phyloP scores from a whole-genome alignment of 768 basidiomycete genomes.

The Coprinopsis strossmayeri region DNA sequence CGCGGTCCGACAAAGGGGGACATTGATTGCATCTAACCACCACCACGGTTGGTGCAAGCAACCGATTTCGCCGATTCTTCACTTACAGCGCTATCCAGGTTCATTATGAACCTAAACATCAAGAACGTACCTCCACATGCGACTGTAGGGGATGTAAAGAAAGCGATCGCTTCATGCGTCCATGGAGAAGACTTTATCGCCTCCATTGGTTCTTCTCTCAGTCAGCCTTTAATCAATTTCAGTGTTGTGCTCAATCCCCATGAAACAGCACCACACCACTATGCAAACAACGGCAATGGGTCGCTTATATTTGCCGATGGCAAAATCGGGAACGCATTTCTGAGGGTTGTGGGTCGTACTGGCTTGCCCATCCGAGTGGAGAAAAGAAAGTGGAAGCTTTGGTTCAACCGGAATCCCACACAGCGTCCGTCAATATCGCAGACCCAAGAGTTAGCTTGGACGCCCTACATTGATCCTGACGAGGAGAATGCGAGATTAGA shows the following conservation, averaged over 20 bases:
- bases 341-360: not conserved
- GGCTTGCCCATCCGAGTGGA: not conserved
- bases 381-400: not conserved
- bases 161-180: not conserved
- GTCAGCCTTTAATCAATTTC: not conserved
- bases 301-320: not conserved
- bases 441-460: conserved; percentile 38
- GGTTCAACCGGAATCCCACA: not conserved
- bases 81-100: too few relatives aligned
- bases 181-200: not conserved
- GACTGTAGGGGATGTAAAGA: not conserved
- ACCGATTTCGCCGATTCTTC: not conserved
- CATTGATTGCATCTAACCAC: conserved; percentile 6
- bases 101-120: not conserved
- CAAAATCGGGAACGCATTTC: not conserved
- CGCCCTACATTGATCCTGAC: conserved; percentile 48
- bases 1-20: too few relatives aligned
- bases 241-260: not conserved
- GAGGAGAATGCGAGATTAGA: conserved; percentile 40
- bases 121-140: not conserved
- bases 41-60: not conserved
- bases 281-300: not conserved
- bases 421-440: conserved; percentile 1
- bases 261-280: not conserved
- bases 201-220: not conserved